Percentiles rank a stretch among this genome's conserved stretches.
Conservation (phyloP, 495 filamentous ascomycete genomes). For the Chaetomium tenue region DNA sequence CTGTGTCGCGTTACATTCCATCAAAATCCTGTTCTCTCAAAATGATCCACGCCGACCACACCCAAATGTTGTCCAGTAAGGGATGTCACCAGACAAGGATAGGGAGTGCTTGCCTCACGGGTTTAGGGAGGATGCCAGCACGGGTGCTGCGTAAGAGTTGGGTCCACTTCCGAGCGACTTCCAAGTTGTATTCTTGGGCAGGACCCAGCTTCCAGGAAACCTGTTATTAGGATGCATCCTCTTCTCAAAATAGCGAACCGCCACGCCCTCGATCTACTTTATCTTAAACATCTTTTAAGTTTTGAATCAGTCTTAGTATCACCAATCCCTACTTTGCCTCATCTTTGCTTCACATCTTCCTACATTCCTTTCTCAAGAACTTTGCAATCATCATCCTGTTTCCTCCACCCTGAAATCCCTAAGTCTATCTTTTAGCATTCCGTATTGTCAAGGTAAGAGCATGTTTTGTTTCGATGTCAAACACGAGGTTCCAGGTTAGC, state of each 20-base stretch:
- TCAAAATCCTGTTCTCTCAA: conserved; percentile 9
- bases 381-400: no score
- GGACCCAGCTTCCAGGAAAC: conserved; percentile 9
- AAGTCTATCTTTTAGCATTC: not conserved
- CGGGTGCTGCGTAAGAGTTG: conserved; percentile 2
- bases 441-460: conserved; percentile 3
- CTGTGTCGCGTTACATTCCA: conserved; percentile 7
- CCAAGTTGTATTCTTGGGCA: not conserved
- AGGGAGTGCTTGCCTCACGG: conserved; percentile 8
- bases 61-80: not conserved
- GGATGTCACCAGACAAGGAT: conserved; percentile 8
- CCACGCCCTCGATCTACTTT: not conserved
- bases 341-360: not conserved
- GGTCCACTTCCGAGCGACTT: conserved; percentile 15
- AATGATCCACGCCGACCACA: conserved; percentile 12
- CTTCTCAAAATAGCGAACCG: not conserved
- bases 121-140: not conserved
- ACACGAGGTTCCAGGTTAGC: not conserved
- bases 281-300: not conserved
- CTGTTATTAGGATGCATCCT: conserved; percentile 7
- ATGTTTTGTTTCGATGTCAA: not conserved
- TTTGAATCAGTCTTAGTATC: not conserved
- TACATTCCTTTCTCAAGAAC: not conserved
- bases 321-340: not conserved
- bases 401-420: not conserved